Conservation (phyloP, 257 asterid species). For the Thymus quinquecostatus region DNA sequence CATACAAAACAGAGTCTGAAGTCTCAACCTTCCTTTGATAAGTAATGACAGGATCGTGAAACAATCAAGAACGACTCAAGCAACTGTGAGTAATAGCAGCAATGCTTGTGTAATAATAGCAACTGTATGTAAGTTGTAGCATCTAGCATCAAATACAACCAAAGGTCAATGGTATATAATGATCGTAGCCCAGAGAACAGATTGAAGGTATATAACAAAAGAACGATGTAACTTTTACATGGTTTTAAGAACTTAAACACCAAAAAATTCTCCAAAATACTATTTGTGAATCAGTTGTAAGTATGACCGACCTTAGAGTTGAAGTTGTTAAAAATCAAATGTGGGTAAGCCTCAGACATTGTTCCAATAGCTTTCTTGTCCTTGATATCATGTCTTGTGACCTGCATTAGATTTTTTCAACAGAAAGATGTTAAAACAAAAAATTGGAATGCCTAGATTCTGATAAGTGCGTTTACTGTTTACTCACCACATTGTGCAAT, state of each 20-base stretch:
- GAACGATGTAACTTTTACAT: not conserved
- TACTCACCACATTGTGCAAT: slow-evolving; percentile 90
- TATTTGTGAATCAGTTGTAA: slow-evolving; percentile 5
- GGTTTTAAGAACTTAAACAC: not conserved
- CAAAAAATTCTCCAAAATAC: not conserved
- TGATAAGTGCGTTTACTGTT: slow-evolving; percentile 2
- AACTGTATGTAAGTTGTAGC: not conserved
- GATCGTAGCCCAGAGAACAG: not conserved
- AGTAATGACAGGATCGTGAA: not conserved
- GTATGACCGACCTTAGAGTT: slow-evolving; percentile 70
- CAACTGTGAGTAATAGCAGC: not conserved
- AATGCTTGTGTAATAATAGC: not conserved
- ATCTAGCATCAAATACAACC: not conserved
- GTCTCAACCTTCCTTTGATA: not conserved
- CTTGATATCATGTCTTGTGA: slow-evolving; percentile 91
- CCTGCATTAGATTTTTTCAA: slow-evolving; percentile 51
- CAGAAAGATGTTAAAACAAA: slow-evolving; percentile 20
- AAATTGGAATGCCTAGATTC: not conserved
- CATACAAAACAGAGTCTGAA: not conserved
- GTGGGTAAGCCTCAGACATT: slow-evolving; percentile 93
- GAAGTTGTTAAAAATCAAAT: slow-evolving; percentile 78
- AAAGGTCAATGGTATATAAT: not conserved
- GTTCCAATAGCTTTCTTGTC: slow-evolving; percentile 84
- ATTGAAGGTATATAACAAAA: not conserved
- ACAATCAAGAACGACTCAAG: not conserved